phyloP scores from a whole-genome alignment of 225 moss, liverwort and hornwort genomes.

The Pseudisothecium myosuroides region DNA sequence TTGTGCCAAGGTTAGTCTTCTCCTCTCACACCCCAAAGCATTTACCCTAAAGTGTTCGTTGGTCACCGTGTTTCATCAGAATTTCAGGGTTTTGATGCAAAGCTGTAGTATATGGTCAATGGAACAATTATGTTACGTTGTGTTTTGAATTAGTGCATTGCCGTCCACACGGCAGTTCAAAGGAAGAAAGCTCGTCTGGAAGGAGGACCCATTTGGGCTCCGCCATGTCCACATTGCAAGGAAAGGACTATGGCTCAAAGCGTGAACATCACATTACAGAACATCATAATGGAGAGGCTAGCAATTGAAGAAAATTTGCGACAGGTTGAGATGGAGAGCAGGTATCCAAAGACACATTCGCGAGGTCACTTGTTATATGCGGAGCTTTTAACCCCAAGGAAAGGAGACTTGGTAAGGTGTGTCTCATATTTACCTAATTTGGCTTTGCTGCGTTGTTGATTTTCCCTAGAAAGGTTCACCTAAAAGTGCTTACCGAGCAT shows the following conservation, averaged over 20 bases:
- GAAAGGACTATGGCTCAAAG: constrained; percentile 2
- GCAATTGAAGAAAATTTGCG: constrained; percentile 7
- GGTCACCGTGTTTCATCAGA: not conserved
- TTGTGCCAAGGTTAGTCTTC: constrained; percentile 41
- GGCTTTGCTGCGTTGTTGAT: not conserved
- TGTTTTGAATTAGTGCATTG: constrained; percentile 3
- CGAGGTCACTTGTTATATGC: constrained; percentile 16
- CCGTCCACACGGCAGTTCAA: constrained; percentile 21
- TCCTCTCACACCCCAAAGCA: not conserved
- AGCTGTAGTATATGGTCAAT: not conserved
- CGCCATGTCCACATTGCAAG: constrained; percentile 21
- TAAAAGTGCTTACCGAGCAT: not conserved
- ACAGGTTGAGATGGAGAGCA: constrained; percentile 9
- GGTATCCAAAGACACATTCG: constrained; percentile 10
- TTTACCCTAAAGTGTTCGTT: not conserved
- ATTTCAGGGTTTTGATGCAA: not conserved
- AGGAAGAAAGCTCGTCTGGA: constrained; percentile 25
- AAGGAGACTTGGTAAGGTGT: not conserved
- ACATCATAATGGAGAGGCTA: constrained; percentile 17
- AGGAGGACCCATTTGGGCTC: not conserved
- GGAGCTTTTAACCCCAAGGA: constrained; percentile 1
- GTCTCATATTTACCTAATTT: not conserved
- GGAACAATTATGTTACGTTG: not conserved
- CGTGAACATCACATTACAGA: constrained; percentile 20
- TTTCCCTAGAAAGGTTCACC: not conserved